These are phyloP conservation scores for Forsythia viridissima DNA, from an alignment of 257 asterid genomes.

Conservation along the genomic window DNA sequence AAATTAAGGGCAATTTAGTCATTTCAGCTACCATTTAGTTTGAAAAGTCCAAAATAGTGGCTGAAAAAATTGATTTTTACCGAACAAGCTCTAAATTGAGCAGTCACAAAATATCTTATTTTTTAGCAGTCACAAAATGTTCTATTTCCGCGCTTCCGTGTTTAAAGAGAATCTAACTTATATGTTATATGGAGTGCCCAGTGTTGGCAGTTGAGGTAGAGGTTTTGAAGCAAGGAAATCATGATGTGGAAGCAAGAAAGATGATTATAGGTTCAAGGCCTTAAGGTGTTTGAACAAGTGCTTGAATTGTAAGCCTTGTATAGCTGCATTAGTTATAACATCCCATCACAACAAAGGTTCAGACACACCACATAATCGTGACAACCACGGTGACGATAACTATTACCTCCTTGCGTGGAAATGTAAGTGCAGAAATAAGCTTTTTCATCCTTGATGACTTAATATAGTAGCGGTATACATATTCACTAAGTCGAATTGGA, in stretches of 20 bases:
- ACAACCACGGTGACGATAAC: neutral
- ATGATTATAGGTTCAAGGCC: constrained; percentile 25
- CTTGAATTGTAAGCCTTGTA: constrained; percentile 24
- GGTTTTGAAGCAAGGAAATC: neutral
- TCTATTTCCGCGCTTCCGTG: too few species aligned
- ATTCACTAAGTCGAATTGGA: neutral
- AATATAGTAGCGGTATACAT: neutral
- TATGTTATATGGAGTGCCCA: neutral
- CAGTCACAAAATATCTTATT: too few species aligned
- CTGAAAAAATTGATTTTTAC: too few species aligned
- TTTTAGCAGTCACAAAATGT: neutral
- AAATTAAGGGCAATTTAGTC: too few species aligned
- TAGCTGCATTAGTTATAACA: constrained; percentile 9
- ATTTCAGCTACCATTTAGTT: too few species aligned
- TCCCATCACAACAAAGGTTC: neutral
- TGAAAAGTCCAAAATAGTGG: too few species aligned
- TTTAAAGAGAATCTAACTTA: neutral
- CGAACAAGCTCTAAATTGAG: too few species aligned
- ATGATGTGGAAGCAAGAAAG: constrained; percentile 7
- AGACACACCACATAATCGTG: neutral
- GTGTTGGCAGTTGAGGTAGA: neutral
- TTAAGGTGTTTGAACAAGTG: constrained; percentile 21
- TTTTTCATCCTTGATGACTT: constrained; percentile 13
- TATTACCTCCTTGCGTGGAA: constrained; percentile 25
- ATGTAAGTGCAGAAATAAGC: constrained; percentile 24